Evolutionary conservation across 768 basidiomycete genomes (phyloP).

Genomic region (Boletus fagicola): DNA sequence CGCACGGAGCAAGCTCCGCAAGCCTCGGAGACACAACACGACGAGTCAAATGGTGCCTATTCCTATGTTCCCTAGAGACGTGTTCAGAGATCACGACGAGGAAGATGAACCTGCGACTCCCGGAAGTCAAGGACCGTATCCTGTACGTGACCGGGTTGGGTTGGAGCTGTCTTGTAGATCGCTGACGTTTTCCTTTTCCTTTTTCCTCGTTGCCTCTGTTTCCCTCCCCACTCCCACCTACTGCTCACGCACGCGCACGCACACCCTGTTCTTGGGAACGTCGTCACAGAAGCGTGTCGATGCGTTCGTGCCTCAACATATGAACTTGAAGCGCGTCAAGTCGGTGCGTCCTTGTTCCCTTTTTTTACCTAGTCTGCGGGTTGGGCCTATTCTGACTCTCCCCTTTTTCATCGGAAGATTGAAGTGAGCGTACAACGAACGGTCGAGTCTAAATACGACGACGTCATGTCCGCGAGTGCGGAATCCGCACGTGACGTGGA

Average conservation of each 20-base stretch:
- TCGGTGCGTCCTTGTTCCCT: conserved; percentile 11
- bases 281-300: conserved; percentile 5
- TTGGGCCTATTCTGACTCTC: background rate
- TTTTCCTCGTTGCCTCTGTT: background rate
- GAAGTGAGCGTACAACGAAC: conserved; percentile 22
- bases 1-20: conserved; percentile 14
- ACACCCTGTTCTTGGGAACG: background rate
- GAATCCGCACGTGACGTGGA: background rate
- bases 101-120: background rate
- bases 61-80: background rate
- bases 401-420: conserved; percentile 2
- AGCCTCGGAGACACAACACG: background rate
- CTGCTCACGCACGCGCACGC: background rate
- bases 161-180: background rate
- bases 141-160: conserved; percentile 2
- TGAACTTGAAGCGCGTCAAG: background rate
- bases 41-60: conserved; percentile 3
- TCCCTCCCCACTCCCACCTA: background rate
- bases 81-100: background rate
- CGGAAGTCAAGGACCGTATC: background rate
- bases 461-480: background rate
- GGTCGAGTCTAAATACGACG: conserved; percentile 18
- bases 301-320: background rate
- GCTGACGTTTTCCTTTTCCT: background rate
- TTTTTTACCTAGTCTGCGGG: background rate